Evolutionary conservation across 495 filamentous ascomycete genomes (phyloP).

Genomic region (Poronia punctata): DNA sequence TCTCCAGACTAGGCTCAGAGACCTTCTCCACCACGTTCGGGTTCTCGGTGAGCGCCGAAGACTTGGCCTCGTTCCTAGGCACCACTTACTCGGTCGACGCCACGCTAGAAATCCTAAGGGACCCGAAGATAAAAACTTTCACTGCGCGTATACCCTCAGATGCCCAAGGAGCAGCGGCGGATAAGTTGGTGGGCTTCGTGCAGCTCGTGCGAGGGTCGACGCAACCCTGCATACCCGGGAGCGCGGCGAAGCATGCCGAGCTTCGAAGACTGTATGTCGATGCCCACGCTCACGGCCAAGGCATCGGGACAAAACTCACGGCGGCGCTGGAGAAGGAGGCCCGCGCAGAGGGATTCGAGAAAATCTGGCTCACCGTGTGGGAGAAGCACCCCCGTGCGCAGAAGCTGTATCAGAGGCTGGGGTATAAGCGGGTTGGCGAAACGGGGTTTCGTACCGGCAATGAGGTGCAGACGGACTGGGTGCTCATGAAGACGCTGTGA

Average conservation of each 20-base stretch:
- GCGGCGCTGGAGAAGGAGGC: constrained; percentile 24
- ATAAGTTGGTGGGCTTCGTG: constrained; percentile 27
- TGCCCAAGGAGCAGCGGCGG: too few species aligned
- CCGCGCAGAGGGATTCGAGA: constrained; percentile 25
- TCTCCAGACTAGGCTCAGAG: constrained; percentile 26
- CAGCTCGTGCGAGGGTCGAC: constrained; percentile 25
- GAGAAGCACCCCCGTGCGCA: constrained; percentile 30
- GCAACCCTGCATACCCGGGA: constrained; percentile 25
- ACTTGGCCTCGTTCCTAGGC: constrained; percentile 28
- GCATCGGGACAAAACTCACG: constrained; percentile 28
- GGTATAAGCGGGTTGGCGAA: constrained; percentile 24
- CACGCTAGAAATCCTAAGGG: constrained; percentile 20
- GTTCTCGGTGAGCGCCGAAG: constrained; percentile 21
- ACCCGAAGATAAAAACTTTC: constrained; percentile 25
- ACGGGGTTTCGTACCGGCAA: constrained; percentile 28
- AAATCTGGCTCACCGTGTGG: constrained; percentile 39
- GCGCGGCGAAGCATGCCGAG: constrained; percentile 22
- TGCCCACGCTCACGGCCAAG: constrained; percentile 22
- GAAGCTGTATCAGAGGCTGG: constrained; percentile 27
- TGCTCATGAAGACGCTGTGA: constrained; percentile 12
- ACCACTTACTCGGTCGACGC: constrained; percentile 19
- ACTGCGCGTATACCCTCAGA: too few species aligned
- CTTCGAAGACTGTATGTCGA: constrained; percentile 35
- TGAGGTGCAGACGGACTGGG: constrained; percentile 28
- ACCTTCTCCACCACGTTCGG: constrained; percentile 33